A percentile compares a stretch with the other conserved stretches of the same genome.
Evolutionary conservation across 139 green algal species (phyloP).

Genomic region (Asterochloris erici): DNA sequence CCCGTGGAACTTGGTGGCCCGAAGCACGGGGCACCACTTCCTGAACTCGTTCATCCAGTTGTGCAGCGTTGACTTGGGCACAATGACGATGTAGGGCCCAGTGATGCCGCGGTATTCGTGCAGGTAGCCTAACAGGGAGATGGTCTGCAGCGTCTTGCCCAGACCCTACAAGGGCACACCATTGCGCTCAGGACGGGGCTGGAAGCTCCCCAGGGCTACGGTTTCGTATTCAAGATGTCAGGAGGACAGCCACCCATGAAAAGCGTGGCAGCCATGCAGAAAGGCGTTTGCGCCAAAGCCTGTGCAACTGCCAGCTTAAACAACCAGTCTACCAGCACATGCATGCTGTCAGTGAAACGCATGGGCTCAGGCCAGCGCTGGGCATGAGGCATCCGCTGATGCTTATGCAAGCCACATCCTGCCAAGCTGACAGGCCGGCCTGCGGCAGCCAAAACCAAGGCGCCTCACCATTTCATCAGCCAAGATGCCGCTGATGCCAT

Average conservation of each 20-base stretch:
- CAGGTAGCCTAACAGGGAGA: constrained; percentile 95
- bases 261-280: no score
- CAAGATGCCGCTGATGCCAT: constrained; percentile 99
- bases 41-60: constrained; percentile 99
- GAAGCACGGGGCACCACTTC: constrained; percentile 89
- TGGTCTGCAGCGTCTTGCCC: constrained; percentile 99
- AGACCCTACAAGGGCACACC: constrained; percentile 66
- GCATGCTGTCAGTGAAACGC: background rate
- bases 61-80: constrained; percentile 96
- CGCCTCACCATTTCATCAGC: constrained; percentile 95
- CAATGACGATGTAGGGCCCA: constrained; percentile 96
- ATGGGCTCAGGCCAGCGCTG: no score
- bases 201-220: no score
- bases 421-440: no score
- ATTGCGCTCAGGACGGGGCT: no score
- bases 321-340: background rate
- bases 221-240: no score
- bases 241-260: no score
- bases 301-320: no score
- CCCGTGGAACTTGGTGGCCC: constrained; percentile 93
- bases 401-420: no score
- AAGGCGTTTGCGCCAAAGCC: no score
- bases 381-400: no score
- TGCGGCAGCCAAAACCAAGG: background rate
- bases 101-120: constrained; percentile 94